These are phyloP conservation scores for Strobilomyces dryophilus DNA, from an alignment of 768 basidiomycete species.

Conservation along the genomic window DNA sequence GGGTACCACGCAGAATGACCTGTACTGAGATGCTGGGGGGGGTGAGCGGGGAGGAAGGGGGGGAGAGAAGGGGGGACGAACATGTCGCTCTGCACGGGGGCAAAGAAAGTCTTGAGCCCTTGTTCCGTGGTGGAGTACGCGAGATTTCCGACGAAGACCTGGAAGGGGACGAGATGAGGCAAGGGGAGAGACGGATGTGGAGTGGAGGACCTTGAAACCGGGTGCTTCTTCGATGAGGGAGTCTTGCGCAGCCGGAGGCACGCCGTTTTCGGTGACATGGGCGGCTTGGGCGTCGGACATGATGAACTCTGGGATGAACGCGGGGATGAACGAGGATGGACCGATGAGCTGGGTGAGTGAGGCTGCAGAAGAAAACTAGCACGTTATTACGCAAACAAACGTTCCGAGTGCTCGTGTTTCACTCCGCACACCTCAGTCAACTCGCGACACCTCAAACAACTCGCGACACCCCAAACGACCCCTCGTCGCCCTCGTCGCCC, in stretches of 20 bases:
- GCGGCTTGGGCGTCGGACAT: slow-evolving; percentile 94
- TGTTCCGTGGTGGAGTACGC: slow-evolving; percentile 92
- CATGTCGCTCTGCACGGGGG: slow-evolving; percentile 83
- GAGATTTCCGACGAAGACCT: slow-evolving; percentile 97
- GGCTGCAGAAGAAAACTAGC: slow-evolving; percentile 54
- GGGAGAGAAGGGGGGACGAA: slow-evolving; percentile 41
- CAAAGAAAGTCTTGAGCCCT: slow-evolving; percentile 93
- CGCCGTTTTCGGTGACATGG: slow-evolving; percentile 79
- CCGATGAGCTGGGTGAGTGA: slow-evolving; percentile 50
- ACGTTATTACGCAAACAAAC: slow-evolving; percentile 28
- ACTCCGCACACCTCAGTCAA: too few species aligned
- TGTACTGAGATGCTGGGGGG: slow-evolving; percentile 67
- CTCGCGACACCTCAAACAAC: too few species aligned
- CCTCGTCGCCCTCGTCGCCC: neutral
- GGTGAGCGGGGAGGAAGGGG: slow-evolving; percentile 5
- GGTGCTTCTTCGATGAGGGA: slow-evolving; percentile 62
- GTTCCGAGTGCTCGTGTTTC: slow-evolving; percentile 29
- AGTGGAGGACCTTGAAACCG: slow-evolving; percentile 65
- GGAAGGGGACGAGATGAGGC: slow-evolving; percentile 9
- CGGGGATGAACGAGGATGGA: slow-evolving; percentile 41
- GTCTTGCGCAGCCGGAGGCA: slow-evolving; percentile 73
- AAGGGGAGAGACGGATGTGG: slow-evolving; percentile 16
- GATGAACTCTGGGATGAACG: slow-evolving; percentile 44
- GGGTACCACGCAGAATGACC: slow-evolving; percentile 80
- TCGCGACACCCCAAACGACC: too few species aligned